These are phyloP conservation scores for Selaginella moellendorffii DNA, from an alignment of 75 land plant genomes.

Conservation along the genomic window DNA sequence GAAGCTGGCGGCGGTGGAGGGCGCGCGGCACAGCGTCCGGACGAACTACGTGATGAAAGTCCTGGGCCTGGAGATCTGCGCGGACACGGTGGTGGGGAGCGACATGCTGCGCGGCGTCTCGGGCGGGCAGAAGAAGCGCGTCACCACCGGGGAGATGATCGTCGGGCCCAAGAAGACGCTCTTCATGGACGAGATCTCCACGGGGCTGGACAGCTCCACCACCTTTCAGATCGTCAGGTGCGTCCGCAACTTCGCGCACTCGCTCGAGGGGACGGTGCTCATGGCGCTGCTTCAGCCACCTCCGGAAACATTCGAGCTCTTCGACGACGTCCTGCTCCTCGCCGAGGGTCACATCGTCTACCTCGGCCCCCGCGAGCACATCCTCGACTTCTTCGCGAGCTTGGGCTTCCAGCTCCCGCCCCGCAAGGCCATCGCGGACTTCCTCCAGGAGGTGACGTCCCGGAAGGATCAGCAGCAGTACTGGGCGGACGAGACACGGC, in stretches of 20 bases:
- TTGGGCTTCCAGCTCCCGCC: background rate
- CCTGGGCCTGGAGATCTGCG: background rate
- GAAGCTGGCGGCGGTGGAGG: conserved; percentile 10
- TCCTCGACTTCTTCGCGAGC: background rate
- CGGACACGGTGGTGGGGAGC: conserved; percentile 4
- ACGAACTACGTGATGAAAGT: background rate
- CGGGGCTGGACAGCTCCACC: conserved; percentile 4
- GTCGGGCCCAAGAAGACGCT: background rate
- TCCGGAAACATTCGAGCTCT: conserved; percentile 7
- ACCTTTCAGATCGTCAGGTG: conserved; percentile 6
- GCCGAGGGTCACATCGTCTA: background rate
- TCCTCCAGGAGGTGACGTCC: conserved; percentile 3
- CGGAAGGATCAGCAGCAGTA: conserved; percentile 4
- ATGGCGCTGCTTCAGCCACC: conserved; percentile 5
- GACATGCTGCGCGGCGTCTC: background rate
- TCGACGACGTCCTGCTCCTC: background rate
- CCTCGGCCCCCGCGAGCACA: background rate
- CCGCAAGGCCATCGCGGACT: background rate
- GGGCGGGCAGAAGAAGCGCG: background rate
- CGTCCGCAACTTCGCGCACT: background rate
- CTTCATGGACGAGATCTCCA: conserved; percentile 10
- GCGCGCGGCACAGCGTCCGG: background rate
- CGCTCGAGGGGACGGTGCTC: background rate
- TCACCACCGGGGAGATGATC: conserved; percentile 2
- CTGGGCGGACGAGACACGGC: background rate